A percentile compares a stretch with the other conserved stretches of the same genome.
phyloP scores from a whole-genome alignment of 208 protist species.

The Vickermania ingenoplastis region DNA sequence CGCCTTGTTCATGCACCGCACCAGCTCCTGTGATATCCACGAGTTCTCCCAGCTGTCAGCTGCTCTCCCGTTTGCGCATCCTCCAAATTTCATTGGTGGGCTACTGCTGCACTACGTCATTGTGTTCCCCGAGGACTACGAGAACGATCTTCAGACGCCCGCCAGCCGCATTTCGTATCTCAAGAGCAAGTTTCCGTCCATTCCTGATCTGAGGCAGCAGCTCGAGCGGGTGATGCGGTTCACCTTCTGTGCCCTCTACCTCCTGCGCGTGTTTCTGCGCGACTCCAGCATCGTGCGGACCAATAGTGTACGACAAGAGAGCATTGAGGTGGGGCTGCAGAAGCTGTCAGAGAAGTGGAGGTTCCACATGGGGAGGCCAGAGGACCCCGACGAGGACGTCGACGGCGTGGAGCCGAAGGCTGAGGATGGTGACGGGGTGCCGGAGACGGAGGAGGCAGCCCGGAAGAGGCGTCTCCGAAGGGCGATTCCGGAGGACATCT shows the following conservation, averaged over 20 bases:
- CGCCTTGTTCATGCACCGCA: constrained; percentile 47
- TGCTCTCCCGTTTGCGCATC: constrained; percentile 59
- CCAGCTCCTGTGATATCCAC: constrained; percentile 43
- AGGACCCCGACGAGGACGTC: constrained; percentile 26
- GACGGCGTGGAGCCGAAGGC: constrained; percentile 14
- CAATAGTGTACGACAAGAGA: background rate
- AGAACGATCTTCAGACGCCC: constrained; percentile 43
- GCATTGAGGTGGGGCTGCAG: constrained; percentile 10
- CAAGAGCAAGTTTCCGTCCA: constrained; percentile 50
- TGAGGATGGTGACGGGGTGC: constrained; percentile 15
- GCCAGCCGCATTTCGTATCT: constrained; percentile 53
- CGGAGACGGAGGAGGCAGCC: constrained; percentile 3
- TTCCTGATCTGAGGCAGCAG: constrained; percentile 47
- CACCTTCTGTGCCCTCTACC: constrained; percentile 61
- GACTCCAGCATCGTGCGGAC: constrained; percentile 4
- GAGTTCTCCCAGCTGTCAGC: constrained; percentile 43
- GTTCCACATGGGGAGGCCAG: constrained; percentile 37
- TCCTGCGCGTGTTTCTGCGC: constrained; percentile 56
- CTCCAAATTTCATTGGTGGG: constrained; percentile 62
- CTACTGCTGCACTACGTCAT: constrained; percentile 83
- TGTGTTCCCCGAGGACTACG: constrained; percentile 76
- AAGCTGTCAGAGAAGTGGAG: constrained; percentile 34
- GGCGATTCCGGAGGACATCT: background rate
- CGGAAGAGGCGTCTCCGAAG: background rate
- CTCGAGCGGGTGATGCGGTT: constrained; percentile 72